A percentile compares a stretch with the other conserved stretches of the same genome.
These are phyloP conservation scores for Terfezia claveryi DNA, from an alignment of 495 filamentous ascomycete species.

Conservation along the genomic window DNA sequence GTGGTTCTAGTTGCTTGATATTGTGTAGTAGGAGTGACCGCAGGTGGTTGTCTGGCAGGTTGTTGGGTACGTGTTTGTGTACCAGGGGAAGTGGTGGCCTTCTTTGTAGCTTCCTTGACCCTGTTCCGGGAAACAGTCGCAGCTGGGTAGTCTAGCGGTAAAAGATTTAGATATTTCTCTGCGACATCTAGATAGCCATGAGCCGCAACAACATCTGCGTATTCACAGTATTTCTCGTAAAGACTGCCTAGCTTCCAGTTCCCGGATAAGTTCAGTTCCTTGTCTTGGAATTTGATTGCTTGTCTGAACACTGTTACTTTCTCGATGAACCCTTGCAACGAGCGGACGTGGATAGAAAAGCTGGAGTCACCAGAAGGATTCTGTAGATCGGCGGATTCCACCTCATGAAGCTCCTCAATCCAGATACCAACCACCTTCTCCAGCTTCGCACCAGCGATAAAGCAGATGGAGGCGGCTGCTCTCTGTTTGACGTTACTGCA, in stretches of 20 bases:
- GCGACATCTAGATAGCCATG: slow-evolving; percentile 73
- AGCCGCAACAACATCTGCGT: slow-evolving; percentile 80
- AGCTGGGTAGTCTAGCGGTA: slow-evolving; percentile 67
- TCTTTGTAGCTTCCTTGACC: slow-evolving; percentile 66
- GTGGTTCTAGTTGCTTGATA: slow-evolving; percentile 20
- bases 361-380: slow-evolving; percentile 44
- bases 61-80: slow-evolving; percentile 8
- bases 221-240: slow-evolving; percentile 92
- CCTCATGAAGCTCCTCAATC: slow-evolving; percentile 70
- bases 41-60: slow-evolving; percentile 19
- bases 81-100: slow-evolving; percentile 26
- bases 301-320: slow-evolving; percentile 95
- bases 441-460: slow-evolving; percentile 78
- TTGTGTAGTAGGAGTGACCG: slow-evolving; percentile 21
- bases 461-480: slow-evolving; percentile 91
- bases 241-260: slow-evolving; percentile 77
- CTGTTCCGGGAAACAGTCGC: slow-evolving; percentile 73
- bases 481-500: slow-evolving; percentile 32
- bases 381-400: slow-evolving; percentile 53
- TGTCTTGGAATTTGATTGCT: slow-evolving; percentile 75
- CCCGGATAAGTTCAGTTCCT: slow-evolving; percentile 40
- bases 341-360: slow-evolving; percentile 79
- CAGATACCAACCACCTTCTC: slow-evolving; percentile 93
- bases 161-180: slow-evolving; percentile 73
- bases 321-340: slow-evolving; percentile 83